These are phyloP conservation scores for Cryphonectria carpinicola DNA, from an alignment of 2,329 filamentous ascomycete species.

Conservation along the genomic window DNA sequence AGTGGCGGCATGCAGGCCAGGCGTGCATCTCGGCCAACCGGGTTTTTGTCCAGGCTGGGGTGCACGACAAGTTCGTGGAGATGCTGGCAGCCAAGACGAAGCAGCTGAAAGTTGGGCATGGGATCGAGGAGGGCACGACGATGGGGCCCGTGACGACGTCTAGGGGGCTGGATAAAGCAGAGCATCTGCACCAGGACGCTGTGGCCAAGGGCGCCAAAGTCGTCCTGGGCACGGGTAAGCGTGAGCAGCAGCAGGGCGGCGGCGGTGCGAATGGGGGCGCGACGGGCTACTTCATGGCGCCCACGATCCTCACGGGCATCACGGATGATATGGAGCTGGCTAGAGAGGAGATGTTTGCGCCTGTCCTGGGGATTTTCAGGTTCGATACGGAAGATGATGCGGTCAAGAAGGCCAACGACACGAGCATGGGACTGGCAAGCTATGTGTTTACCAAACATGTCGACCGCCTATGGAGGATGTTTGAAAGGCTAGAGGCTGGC, in stretches of 20 bases:
- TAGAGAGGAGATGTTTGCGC: slow-evolving; percentile 33
- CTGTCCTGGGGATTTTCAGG: slow-evolving; percentile 28
- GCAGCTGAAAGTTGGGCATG: slow-evolving; percentile 32
- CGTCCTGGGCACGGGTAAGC: slow-evolving; percentile 53
- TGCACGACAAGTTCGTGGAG: slow-evolving; percentile 64
- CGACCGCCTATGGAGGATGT: slow-evolving; percentile 45
- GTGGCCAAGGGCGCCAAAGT: slow-evolving; percentile 32
- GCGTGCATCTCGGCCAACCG: slow-evolving; percentile 69
- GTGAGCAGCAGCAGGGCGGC: background rate
- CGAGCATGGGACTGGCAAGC: slow-evolving; percentile 39
- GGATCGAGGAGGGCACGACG: slow-evolving; percentile 36
- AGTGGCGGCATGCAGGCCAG: slow-evolving; percentile 61
- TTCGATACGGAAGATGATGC: slow-evolving; percentile 41
- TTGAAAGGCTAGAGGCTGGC: slow-evolving; percentile 60
- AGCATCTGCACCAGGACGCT: slow-evolving; percentile 33
- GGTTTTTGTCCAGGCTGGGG: slow-evolving; percentile 64
- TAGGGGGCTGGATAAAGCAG: slow-evolving; percentile 40
- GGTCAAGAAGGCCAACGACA: slow-evolving; percentile 40
- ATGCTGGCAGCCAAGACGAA: slow-evolving; percentile 43
- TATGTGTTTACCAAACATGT: slow-evolving; percentile 37
- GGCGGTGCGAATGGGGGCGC: slow-evolving; percentile 53
- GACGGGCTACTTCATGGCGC: slow-evolving; percentile 71
- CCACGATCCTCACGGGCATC: slow-evolving; percentile 67
- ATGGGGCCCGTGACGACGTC: slow-evolving; percentile 43
- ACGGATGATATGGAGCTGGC: slow-evolving; percentile 32